Percentiles rank a stretch among this genome's conserved stretches.
phyloP scores from a whole-genome alignment of 352 stramenopile species.

The Globisporangium heterothallicum region DNA sequence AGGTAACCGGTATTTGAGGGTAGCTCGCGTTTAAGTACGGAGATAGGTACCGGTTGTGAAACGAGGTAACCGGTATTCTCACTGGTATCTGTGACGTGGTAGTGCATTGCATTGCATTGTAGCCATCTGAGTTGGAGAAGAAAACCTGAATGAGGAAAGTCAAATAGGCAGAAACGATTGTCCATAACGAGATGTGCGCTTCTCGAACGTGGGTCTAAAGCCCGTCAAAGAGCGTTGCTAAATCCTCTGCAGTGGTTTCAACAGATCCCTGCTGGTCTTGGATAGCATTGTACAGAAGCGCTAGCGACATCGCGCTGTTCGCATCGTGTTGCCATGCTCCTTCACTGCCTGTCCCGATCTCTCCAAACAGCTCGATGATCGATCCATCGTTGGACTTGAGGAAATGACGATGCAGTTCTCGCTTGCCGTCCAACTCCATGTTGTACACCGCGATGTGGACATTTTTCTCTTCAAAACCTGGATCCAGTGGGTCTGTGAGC shows the following conservation, averaged over 20 bases:
- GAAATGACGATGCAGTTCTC: slow-evolving; percentile 83
- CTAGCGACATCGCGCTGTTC: slow-evolving; percentile 26
- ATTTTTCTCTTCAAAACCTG: slow-evolving; percentile 55
- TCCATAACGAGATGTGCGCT: too few species aligned
- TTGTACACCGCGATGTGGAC: slow-evolving; percentile 84
- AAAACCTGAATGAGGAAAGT: too few species aligned
- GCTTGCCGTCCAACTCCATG: slow-evolving; percentile 41
- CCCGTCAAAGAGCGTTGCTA: slow-evolving; percentile 10
- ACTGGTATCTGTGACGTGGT: too few species aligned
- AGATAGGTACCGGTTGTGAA: too few species aligned
- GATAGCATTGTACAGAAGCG: slow-evolving; percentile 49
- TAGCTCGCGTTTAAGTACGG: too few species aligned
- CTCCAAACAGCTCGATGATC: slow-evolving; percentile 85
- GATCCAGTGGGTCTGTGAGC: slow-evolving; percentile 63
- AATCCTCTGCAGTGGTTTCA: not conserved
- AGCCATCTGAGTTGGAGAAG: too few species aligned
- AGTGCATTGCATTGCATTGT: too few species aligned
- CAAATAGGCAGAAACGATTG: too few species aligned
- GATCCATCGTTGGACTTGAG: slow-evolving; percentile 76
- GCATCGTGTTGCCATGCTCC: slow-evolving; percentile 35
- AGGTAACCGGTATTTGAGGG: too few species aligned
- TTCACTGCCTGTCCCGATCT: slow-evolving; percentile 29
- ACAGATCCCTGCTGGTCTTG: slow-evolving; percentile 27
- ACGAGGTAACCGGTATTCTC: too few species aligned
- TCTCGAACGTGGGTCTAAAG: too few species aligned